phyloP scores from a whole-genome alignment of 176 grass and related monocot genomes.

The Carex pumila region DNA sequence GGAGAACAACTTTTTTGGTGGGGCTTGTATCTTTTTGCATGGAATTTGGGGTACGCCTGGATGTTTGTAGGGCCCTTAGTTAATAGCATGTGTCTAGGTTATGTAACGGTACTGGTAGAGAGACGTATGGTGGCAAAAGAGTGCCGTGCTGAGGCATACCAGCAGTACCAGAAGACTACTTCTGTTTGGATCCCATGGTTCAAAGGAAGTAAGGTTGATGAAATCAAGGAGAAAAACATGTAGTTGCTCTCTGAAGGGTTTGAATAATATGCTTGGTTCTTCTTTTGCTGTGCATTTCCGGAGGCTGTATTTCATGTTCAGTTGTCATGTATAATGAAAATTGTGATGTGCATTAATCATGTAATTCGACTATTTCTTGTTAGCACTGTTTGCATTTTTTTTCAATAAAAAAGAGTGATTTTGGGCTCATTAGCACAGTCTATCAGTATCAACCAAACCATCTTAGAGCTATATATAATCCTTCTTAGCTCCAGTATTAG shows the following conservation, averaged over 20 bases:
- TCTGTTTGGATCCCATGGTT: constrained; percentile 95
- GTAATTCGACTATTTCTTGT: constrained; percentile 14
- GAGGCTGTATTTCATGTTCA: neutral
- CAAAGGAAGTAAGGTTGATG: constrained; percentile 26
- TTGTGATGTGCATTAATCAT: constrained; percentile 12
- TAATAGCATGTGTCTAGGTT: constrained; percentile 71
- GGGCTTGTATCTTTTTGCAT: constrained; percentile 67
- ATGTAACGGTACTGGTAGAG: constrained; percentile 75
- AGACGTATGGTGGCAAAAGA: constrained; percentile 74
- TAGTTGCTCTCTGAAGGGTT: neutral
- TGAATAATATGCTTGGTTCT: neutral
- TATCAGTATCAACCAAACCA: too few relatives aligned
- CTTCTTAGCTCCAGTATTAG: neutral
- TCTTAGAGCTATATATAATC: neutral
- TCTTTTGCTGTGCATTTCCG: neutral
- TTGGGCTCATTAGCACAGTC: too few relatives aligned
- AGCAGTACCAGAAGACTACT: constrained; percentile 53
- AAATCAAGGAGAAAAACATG: constrained; percentile 37
- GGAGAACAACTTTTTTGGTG: constrained; percentile 97
- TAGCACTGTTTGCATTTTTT: neutral
- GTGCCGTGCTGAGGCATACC: constrained; percentile 52
- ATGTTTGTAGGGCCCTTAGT: constrained; percentile 65
- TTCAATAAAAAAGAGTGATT: neutral
- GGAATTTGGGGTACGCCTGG: constrained; percentile 62
- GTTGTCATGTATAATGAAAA: constrained; percentile 5